Conservation (phyloP, 768 basidiomycete species). For the Trametes cinnabarina region DNA sequence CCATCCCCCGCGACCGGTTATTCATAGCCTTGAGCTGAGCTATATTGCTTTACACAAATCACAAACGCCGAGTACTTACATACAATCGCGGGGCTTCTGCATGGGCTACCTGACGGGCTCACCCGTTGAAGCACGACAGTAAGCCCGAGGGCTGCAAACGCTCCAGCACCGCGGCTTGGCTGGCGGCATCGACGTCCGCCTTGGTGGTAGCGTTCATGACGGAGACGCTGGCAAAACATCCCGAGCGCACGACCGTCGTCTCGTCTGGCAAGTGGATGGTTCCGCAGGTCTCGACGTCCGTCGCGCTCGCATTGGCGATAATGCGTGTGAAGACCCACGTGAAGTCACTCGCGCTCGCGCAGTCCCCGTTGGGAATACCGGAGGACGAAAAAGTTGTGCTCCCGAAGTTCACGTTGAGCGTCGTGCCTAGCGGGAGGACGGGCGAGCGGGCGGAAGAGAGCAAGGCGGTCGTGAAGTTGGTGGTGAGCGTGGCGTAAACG, state of each 20-base stretch:
- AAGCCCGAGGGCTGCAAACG: constrained; percentile 26
- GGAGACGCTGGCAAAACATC: constrained; percentile 45
- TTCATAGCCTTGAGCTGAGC: too few species aligned
- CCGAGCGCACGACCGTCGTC: constrained; percentile 35
- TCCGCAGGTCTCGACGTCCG: constrained; percentile 47
- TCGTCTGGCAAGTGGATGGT: constrained; percentile 43
- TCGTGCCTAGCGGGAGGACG: constrained; percentile 41
- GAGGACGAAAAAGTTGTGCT: constrained; percentile 10
- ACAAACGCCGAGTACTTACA: too few species aligned
- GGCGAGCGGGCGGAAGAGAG: constrained; percentile 24
- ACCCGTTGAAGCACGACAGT: constrained; percentile 9
- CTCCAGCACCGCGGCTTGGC: constrained; percentile 40
- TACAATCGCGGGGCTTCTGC: too few species aligned
- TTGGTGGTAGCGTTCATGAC: constrained; percentile 40
- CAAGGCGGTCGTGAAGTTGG: constrained; percentile 20
- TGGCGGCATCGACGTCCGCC: constrained; percentile 40
- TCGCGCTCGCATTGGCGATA: constrained; percentile 27
- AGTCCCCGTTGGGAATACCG: constrained; percentile 30
- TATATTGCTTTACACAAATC: too few species aligned
- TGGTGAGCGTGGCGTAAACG: constrained; percentile 24
- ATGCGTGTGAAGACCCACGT: constrained; percentile 47
- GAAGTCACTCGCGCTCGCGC: constrained; percentile 38
- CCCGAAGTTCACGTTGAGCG: constrained; percentile 53
- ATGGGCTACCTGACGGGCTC: neutral
- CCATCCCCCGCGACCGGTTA: too few species aligned